These are phyloP conservation scores for Leccinum angustisporum DNA, from an alignment of 1,284 basidiomycete genomes.

Conservation along the genomic window DNA sequence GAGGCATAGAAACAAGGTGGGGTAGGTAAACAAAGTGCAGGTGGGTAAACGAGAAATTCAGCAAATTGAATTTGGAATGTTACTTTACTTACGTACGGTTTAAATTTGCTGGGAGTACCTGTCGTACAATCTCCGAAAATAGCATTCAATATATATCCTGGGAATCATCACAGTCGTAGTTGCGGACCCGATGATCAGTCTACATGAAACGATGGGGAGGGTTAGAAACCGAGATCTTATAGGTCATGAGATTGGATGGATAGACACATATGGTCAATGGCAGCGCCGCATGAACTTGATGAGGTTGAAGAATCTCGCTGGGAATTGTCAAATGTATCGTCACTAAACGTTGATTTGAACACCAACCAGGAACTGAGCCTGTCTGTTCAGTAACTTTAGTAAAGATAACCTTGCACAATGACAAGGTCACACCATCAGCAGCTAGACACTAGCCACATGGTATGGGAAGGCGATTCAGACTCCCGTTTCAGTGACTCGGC, in stretches of 20 bases:
- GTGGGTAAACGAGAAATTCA: not conserved
- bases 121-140: not conserved
- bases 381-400: not conserved
- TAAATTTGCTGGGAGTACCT: not conserved
- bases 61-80: not conserved
- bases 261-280: not conserved
- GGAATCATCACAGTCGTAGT: not conserved
- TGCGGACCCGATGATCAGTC: not conserved
- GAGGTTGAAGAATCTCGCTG: not conserved
- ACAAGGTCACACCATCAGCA: not conserved
- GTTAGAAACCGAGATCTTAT: not conserved
- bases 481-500: not conserved
- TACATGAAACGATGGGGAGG: not conserved
- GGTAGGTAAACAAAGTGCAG: not conserved
- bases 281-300: not conserved
- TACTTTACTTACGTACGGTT: not conserved
- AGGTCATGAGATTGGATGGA: not conserved
- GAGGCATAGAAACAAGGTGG: constrained; percentile 17
- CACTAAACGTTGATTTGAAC: not conserved
- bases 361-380: not conserved
- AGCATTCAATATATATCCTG: not conserved
- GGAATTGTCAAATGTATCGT: not conserved
- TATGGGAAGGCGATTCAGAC: not conserved
- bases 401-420: not conserved
- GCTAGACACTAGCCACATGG: not conserved